Base-by-base conservation (phyloP, 768 basidiomycete species). In the Gelatoporia subvermispora region DNA sequence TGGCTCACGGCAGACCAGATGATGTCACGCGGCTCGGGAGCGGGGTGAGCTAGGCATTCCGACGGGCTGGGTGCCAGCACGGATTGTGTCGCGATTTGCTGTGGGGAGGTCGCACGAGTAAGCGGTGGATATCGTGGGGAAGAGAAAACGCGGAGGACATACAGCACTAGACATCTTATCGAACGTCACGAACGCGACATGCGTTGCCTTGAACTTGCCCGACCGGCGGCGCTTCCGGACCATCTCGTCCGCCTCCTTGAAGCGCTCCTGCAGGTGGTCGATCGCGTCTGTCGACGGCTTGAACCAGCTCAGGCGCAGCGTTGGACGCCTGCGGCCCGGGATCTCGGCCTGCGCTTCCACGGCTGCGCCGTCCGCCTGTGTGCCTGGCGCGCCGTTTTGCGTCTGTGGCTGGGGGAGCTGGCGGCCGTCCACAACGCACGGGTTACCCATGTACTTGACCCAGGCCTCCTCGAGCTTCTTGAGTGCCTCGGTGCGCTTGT, bases 1-100 rank as follows among this genome's bases (percentile, higher is more conserved):
- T 85, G 79, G 2, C 83, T 73, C 71, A 98, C 86, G 56, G 93
- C 93, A 24, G 84, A 74, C 96, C 96, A 99, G 17, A 97, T 81
- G 48, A 98, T 89, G 64, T 98, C 95, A 41, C 95, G 81, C 9
- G 95, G 94, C 62, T 97, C 94, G 0, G 95, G 95, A 0, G 95
- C 93, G 17, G 81, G 78, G 49, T 72, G 77, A 10, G 90, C 94
- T 25, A 74, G 74, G 44, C 78, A 76, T 63, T 82, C 77, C 45
- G 74, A 75, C 15, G 85, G 85, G 45, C 75, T 75, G 0, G 87
- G 76, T 0, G 85, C 78, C 58, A 93, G 88, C 0, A 87, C 87
- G 1, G 83, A 76, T 65, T 97, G 94, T 5, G 88, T 74, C 1
- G 92, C 94, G 37, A 88, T 84, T 86, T 99, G 94, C 77, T 88